Evolutionary conservation across 106 monocot genomes (phyloP).

Genomic region (Acanthochlamys bracteata): DNA sequence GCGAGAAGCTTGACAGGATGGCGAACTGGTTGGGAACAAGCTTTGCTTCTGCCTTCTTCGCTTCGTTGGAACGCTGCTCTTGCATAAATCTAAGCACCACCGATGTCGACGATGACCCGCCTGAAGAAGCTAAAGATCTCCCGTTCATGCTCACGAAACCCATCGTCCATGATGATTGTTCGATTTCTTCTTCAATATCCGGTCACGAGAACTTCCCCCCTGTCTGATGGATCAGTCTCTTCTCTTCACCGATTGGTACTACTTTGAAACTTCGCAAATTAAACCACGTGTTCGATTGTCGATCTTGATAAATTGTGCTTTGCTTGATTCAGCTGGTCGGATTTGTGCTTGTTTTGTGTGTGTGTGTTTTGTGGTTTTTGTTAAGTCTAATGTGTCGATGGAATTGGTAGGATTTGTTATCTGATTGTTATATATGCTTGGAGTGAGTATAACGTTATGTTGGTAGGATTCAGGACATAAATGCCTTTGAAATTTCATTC

Average conservation of each 20-base stretch:
- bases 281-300: too few species aligned
- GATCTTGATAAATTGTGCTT: too few species aligned
- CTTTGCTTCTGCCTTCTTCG: constrained; percentile 41
- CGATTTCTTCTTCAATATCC: neutral
- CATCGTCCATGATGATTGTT: constrained; percentile 1
- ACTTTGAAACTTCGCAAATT: too few species aligned
- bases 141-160: constrained; percentile 34
- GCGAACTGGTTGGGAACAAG: constrained; percentile 32
- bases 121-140: constrained; percentile 21
- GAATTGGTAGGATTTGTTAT: too few species aligned
- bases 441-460: too few species aligned
- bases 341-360: too few species aligned
- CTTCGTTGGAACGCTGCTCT: constrained; percentile 17
- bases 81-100: constrained; percentile 43
- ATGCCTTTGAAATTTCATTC: too few species aligned
- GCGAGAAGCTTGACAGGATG: constrained; percentile 32
- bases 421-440: too few species aligned
- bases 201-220: neutral
- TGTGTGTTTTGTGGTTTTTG: too few species aligned
- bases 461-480: too few species aligned
- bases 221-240: neutral
- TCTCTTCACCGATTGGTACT: neutral
- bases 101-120: constrained; percentile 20
- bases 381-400: too few species aligned
- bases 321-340: too few species aligned